These are phyloP conservation scores for Dioscorea cayenensis DNA, from an alignment of 116 monocot species.

Conservation along the genomic window DNA sequence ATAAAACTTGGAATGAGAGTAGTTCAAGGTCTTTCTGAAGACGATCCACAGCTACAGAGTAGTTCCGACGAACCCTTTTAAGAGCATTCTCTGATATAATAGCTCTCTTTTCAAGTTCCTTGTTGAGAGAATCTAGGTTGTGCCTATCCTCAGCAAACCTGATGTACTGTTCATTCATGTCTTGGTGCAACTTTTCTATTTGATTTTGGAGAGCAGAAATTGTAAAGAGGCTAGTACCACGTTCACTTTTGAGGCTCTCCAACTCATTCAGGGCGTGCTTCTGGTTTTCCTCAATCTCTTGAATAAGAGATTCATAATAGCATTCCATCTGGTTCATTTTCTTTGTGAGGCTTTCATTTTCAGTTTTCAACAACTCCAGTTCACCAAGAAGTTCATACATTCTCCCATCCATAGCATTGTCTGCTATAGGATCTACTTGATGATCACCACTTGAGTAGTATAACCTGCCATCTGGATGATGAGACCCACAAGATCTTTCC, in stretches of 20 bases:
- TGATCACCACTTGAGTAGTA: constrained; percentile 8
- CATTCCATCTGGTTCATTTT: constrained; percentile 82
- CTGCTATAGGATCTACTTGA: constrained; percentile 7
- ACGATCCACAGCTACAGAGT: constrained; percentile 62
- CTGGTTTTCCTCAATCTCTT: constrained; percentile 70
- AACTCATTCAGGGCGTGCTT: constrained; percentile 57
- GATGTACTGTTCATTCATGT: constrained; percentile 59
- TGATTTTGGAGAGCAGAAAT: constrained; percentile 71
- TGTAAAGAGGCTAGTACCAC: constrained; percentile 59
- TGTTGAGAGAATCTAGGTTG: constrained; percentile 48
- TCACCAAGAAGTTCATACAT: constrained; percentile 56
- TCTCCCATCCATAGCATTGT: constrained; percentile 43
- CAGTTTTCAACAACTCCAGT: constrained; percentile 61
- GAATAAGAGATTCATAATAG: constrained; percentile 84
- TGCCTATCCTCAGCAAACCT: constrained; percentile 59
- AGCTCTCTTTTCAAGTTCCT: constrained; percentile 73
- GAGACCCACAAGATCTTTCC: constrained; percentile 13
- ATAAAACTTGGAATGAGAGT: constrained; percentile 92
- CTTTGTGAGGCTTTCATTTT: constrained; percentile 53
- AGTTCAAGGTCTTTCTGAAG: constrained; percentile 90
- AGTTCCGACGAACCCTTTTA: constrained; percentile 72
- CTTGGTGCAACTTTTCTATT: constrained; percentile 60
- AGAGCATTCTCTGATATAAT: constrained; percentile 65
- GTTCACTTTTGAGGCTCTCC: constrained; percentile 55
- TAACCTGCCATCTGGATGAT: constrained; percentile 17